A percentile compares a stretch with the other conserved stretches of the same genome.
Evolutionary conservation across 2,329 filamentous ascomycete genomes (phyloP).

Genomic region (Elsinoe necatrix): DNA sequence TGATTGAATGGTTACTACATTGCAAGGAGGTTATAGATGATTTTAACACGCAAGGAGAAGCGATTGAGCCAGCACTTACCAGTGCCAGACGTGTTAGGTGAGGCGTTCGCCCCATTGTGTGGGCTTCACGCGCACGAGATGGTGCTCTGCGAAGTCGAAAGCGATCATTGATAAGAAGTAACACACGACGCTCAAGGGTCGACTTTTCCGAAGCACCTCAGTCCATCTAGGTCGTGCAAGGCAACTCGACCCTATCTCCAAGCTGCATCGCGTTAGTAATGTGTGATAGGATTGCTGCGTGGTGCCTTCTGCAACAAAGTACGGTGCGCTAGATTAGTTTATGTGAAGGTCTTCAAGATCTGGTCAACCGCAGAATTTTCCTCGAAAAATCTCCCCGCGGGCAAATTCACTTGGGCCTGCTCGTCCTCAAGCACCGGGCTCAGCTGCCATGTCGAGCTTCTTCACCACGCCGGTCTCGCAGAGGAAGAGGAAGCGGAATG

Average conservation of each 20-base stretch:
- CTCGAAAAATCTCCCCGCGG: conserved; percentile 10
- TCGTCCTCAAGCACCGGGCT: neutral
- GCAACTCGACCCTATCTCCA: too few relatives aligned
- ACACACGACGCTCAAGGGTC: too few relatives aligned
- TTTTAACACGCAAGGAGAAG: too few relatives aligned
- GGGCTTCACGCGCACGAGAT: neutral
- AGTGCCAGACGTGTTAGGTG: conserved; percentile 28
- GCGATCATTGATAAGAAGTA: neutral
- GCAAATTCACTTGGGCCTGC: neutral
- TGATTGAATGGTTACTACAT: conserved; percentile 17
- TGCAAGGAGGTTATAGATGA: neutral
- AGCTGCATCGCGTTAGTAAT: too few relatives aligned
- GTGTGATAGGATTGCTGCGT: too few relatives aligned
- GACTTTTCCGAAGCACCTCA: too few relatives aligned
- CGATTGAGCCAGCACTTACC: conserved; percentile 15
- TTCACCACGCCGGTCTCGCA: conserved; percentile 82
- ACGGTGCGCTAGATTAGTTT: neutral
- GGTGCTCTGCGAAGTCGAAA: neutral
- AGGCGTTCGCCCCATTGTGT: conserved; percentile 26
- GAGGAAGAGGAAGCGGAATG: conserved; percentile 74
- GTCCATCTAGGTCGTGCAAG: too few relatives aligned
- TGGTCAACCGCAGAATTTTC: conserved; percentile 14
- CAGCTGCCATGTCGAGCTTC: conserved; percentile 72
- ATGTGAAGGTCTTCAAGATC: neutral
- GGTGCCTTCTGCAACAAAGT: neutral